Evolutionary conservation across 108 stramenopile genomes (phyloP).

Genomic region (Nitzschia sp.): DNA sequence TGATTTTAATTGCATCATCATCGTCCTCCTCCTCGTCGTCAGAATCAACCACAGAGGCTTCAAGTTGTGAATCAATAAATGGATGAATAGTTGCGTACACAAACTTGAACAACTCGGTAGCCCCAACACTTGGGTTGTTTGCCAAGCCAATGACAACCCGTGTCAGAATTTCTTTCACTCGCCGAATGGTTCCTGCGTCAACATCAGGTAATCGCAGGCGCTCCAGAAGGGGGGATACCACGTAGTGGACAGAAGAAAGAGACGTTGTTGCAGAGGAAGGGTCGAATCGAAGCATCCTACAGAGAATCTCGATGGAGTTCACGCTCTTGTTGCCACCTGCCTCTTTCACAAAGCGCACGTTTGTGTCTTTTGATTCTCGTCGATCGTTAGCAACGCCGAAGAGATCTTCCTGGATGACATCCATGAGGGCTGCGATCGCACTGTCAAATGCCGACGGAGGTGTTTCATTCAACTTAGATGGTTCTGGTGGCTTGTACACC

Average conservation of each 20-base stretch:
- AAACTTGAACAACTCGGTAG: slow-evolving; percentile 72
- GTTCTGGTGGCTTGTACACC: slow-evolving; percentile 31
- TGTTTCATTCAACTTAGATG: not conserved
- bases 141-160: slow-evolving; percentile 87
- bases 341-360: slow-evolving; percentile 83
- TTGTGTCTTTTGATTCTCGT: slow-evolving; percentile 64
- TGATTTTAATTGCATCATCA: slow-evolving; percentile 59
- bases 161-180: slow-evolving; percentile 80
- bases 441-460: slow-evolving; percentile 39
- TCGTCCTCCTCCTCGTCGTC: slow-evolving; percentile 38
- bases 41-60: slow-evolving; percentile 33
- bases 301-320: slow-evolving; percentile 79
- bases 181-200: slow-evolving; percentile 50
- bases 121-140: slow-evolving; percentile 79
- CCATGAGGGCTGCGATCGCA: slow-evolving; percentile 76
- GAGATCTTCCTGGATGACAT: slow-evolving; percentile 82
- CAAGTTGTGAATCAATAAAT: slow-evolving; percentile 37
- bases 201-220: slow-evolving; percentile 58
- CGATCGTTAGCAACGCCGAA: slow-evolving; percentile 85
- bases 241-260: slow-evolving; percentile 61
- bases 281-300: slow-evolving; percentile 55
- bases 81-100: slow-evolving; percentile 78
- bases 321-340: slow-evolving; percentile 81
- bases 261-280: slow-evolving; percentile 50
- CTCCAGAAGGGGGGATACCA: slow-evolving; percentile 76